These are phyloP conservation scores for Geotrichum cucujoidarum DNA, from an alignment of 1,139 yeast species.

Conservation along the genomic window DNA sequence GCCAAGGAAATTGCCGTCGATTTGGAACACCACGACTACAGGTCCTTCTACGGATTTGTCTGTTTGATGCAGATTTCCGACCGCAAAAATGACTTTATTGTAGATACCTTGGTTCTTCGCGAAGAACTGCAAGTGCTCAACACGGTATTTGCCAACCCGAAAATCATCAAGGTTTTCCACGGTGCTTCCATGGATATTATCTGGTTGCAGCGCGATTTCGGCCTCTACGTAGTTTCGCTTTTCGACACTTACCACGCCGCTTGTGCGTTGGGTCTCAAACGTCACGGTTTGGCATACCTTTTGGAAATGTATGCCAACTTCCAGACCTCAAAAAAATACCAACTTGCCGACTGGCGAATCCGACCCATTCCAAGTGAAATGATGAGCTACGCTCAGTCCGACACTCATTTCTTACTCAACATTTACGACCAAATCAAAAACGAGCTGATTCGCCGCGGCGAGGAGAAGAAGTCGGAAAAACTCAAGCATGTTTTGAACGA, in stretches of 20 bases:
- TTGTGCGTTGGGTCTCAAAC: slow-evolving; percentile 68
- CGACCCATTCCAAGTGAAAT: slow-evolving; percentile 77
- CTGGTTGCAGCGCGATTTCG: slow-evolving; percentile 95
- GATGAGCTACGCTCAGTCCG: slow-evolving; percentile 87
- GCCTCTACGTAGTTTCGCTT: slow-evolving; percentile 79
- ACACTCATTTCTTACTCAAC: slow-evolving; percentile 82
- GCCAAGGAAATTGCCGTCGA: slow-evolving; percentile 83
- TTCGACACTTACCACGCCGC: slow-evolving; percentile 95
- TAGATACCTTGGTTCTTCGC: slow-evolving; percentile 71
- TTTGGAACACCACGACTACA: slow-evolving; percentile 90
- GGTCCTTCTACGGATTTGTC: slow-evolving; percentile 86
- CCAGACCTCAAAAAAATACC: slow-evolving; percentile 89
- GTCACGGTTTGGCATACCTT: slow-evolving; percentile 77
- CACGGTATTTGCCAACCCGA: slow-evolving; percentile 72
- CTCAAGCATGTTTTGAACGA: slow-evolving; percentile 63
- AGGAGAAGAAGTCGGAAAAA: slow-evolving; percentile 37
- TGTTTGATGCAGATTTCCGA: slow-evolving; percentile 92
- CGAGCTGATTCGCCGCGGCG: slow-evolving; percentile 45
- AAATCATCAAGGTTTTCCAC: slow-evolving; percentile 80
- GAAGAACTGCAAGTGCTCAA: slow-evolving; percentile 67
- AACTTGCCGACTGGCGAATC: slow-evolving; percentile 93
- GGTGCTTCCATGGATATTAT: slow-evolving; percentile 97
- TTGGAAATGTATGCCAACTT: slow-evolving; percentile 77
- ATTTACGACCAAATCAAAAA: slow-evolving; percentile 74
- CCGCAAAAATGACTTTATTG: slow-evolving; percentile 73